Evolutionary conservation across 805 yeast genomes (phyloP).

Genomic region (Kluyveromyces dobzhanskii): DNA sequence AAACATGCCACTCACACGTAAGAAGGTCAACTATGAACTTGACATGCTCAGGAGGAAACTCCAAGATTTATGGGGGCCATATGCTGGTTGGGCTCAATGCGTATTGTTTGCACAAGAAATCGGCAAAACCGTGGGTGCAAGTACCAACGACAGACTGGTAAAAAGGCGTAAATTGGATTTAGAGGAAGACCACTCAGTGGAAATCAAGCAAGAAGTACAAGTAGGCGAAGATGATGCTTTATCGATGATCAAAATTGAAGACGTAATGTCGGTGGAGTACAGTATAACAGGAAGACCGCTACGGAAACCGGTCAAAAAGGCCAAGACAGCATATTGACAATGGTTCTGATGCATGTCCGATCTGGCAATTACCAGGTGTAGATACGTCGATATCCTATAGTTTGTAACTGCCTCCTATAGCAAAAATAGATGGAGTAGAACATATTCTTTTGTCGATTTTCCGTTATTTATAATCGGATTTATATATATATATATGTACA

Average conservation of each 20-base stretch:
- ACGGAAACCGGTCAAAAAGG: slow-evolving; percentile 6
- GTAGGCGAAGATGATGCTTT: slow-evolving; percentile 4
- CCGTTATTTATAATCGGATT: too few species aligned
- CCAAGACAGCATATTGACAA: slow-evolving; percentile 3
- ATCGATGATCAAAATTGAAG: slow-evolving; percentile 8
- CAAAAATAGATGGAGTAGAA: too few species aligned
- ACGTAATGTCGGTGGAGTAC: slow-evolving; percentile 15
- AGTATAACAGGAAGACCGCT: slow-evolving; percentile 22
- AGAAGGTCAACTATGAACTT: slow-evolving; percentile 27
- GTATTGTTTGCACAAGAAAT: slow-evolving; percentile 83
- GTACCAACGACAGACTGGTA: slow-evolving; percentile 23
- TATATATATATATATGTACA: background rate
- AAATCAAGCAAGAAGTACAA: slow-evolving; percentile 5
- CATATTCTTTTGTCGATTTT: too few species aligned
- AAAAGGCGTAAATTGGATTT: slow-evolving; percentile 16
- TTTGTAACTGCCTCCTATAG: too few species aligned
- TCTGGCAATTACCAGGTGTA: too few species aligned
- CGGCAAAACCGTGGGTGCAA: slow-evolving; percentile 64
- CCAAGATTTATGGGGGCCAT: slow-evolving; percentile 68
- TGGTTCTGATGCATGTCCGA: too few species aligned
- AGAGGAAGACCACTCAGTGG: slow-evolving; percentile 3
- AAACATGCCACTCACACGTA: slow-evolving; percentile 21
- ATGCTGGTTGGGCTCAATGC: slow-evolving; percentile 99
- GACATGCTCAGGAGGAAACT: slow-evolving; percentile 52
- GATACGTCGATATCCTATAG: too few species aligned